These are phyloP conservation scores for Fagopyrum homotropicum DNA, from an alignment of 148 eudicot species.

Conservation along the genomic window DNA sequence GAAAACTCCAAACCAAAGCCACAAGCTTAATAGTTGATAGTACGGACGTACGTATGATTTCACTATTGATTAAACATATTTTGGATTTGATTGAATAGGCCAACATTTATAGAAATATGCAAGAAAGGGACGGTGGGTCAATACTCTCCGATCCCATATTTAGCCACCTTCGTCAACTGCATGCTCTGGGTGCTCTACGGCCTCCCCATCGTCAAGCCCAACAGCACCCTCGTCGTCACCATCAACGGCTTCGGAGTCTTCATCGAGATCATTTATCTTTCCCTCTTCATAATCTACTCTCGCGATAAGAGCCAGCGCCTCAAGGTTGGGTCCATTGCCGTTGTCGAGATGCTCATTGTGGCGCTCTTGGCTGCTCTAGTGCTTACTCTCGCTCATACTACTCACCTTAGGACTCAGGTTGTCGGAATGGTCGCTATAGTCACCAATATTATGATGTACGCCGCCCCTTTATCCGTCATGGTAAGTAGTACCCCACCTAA, in stretches of 20 bases:
- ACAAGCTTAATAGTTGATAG: neutral
- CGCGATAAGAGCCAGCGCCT: constrained; percentile 32
- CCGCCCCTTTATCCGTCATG: constrained; percentile 73
- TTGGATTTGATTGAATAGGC: constrained; percentile 27
- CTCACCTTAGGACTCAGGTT: constrained; percentile 46
- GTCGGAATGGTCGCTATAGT: constrained; percentile 59
- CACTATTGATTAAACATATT: no score
- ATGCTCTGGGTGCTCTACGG: constrained; percentile 88
- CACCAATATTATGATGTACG: constrained; percentile 75
- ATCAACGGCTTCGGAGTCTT: constrained; percentile 62
- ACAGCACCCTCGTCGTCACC: constrained; percentile 66
- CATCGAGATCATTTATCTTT: constrained; percentile 53
- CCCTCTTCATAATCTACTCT: constrained; percentile 50
- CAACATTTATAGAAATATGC: constrained; percentile 63
- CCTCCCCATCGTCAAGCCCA: constrained; percentile 74
- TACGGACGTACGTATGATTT: no score
- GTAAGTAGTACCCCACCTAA: neutral
- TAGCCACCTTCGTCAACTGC: constrained; percentile 81
- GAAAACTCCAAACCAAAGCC: neutral
- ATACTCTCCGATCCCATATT: constrained; percentile 73
- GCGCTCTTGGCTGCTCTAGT: constrained; percentile 43
- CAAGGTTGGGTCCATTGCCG: constrained; percentile 30
- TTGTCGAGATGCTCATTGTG: constrained; percentile 36
- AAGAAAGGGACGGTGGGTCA: constrained; percentile 75
- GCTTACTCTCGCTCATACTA: constrained; percentile 40